Evolutionary conservation across 2,329 filamentous ascomycete genomes (phyloP).

Genomic region (Trichoderma oligosporum): DNA sequence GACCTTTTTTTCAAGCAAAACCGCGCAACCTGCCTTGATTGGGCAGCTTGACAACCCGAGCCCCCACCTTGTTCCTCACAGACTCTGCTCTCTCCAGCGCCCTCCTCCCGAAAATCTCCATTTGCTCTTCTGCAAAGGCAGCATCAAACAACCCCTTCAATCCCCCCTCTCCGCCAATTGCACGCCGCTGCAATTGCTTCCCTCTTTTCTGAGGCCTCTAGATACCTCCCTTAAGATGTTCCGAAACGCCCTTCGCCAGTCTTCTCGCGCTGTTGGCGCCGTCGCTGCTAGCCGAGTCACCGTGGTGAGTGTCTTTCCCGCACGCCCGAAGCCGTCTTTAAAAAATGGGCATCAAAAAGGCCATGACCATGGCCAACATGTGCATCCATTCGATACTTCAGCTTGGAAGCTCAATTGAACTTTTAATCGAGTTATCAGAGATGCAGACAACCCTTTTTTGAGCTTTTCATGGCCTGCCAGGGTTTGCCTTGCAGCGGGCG

Average conservation of each 20-base stretch:
- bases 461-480: conserved; percentile 32
- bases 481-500: conserved; percentile 16
- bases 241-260: conserved; percentile 96
- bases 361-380: conserved; percentile 39
- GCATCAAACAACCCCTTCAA: conserved; percentile 51
- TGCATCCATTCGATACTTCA: conserved; percentile 33
- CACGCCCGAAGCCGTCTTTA: conserved; percentile 37
- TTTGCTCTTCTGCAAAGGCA: conserved; percentile 46
- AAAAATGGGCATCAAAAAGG: conserved; percentile 38
- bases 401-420: conserved; percentile 37
- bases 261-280: conserved; percentile 89
- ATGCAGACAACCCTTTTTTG: conserved; percentile 27
- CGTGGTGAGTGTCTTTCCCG: conserved; percentile 71
- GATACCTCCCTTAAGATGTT: conserved; percentile 71
- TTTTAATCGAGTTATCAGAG: conserved; percentile 13
- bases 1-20: conserved; percentile 40
- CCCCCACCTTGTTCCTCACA: conserved; percentile 41
- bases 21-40: conserved; percentile 36
- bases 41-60: conserved; percentile 31
- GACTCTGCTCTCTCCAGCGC: conserved; percentile 39
- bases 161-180: conserved; percentile 59
- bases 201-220: conserved; percentile 49
- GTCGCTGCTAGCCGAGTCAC: conserved; percentile 89
- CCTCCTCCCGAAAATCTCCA: conserved; percentile 44
- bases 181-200: conserved; percentile 60